Conservation (phyloP, 768 basidiomycete species). For the Russula virescens region DNA sequence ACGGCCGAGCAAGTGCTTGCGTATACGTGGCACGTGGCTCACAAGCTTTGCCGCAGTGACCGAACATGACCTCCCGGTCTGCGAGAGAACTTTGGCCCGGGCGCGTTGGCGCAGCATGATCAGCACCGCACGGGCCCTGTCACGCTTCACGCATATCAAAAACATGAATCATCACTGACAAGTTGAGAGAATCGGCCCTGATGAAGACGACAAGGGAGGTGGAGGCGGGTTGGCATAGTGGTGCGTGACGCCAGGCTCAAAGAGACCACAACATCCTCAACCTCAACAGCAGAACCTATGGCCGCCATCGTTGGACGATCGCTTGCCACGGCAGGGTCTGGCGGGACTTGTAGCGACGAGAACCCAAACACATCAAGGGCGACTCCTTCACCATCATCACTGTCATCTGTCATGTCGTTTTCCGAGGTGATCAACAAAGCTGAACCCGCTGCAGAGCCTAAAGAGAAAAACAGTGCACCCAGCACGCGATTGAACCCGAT, state of each 20-base stretch:
- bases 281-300: neutral
- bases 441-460: neutral
- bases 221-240: neutral
- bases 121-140: slow-evolving; percentile 35
- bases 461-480: neutral
- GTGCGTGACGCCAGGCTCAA: neutral
- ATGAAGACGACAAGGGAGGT: neutral
- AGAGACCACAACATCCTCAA: no score
- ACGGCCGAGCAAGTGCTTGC: slow-evolving; percentile 67
- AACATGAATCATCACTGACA: neutral
- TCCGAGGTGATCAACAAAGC: neutral
- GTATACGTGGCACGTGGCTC: slow-evolving; percentile 78
- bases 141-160: neutral
- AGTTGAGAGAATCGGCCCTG: neutral
- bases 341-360: neutral
- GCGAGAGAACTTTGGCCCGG: slow-evolving; percentile 77
- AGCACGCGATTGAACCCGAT: no score
- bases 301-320: neutral
- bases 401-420: neutral
- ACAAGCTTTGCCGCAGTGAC: slow-evolving; percentile 56
- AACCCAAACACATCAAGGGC: neutral
- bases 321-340: neutral
- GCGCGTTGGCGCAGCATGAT: slow-evolving; percentile 72
- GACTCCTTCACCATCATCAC: neutral
- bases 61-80: slow-evolving; percentile 73